Conservation (phyloP, 2,329 filamentous ascomycete genomes). For the Colletotrichum ledebouriae region DNA sequence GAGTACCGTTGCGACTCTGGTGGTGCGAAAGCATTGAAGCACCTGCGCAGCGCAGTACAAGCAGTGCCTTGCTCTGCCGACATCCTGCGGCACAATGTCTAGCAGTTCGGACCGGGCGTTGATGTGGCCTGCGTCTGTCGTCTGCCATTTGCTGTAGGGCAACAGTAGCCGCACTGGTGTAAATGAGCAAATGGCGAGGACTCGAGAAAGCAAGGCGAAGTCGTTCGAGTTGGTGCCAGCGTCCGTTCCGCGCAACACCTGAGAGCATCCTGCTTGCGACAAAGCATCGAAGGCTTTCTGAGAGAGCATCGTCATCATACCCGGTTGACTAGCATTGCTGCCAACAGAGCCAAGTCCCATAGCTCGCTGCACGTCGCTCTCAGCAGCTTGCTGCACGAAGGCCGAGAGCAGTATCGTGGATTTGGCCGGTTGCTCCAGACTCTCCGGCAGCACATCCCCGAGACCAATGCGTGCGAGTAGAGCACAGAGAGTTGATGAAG, state of each 20-base stretch:
- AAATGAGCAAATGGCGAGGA: neutral
- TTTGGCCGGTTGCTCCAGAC: neutral
- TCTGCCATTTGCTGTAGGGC: constrained; percentile 3
- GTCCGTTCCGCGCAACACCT: neutral
- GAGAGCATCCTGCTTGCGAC: neutral
- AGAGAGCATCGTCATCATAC: neutral
- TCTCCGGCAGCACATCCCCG: neutral
- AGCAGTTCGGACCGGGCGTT: neutral
- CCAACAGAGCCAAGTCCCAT: constrained; percentile 13
- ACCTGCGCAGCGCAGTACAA: neutral
- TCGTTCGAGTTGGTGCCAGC: constrained; percentile 1
- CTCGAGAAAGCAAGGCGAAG: constrained; percentile 2
- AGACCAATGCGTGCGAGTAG: neutral
- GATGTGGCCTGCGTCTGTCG: neutral
- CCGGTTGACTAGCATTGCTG: neutral
- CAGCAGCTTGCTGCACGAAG: constrained; percentile 20
- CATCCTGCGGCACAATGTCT: neutral
- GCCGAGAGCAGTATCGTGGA: constrained; percentile 17
- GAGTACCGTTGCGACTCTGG: neutral
- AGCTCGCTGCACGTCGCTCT: constrained; percentile 14
- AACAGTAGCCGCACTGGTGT: neutral
- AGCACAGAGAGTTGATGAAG: neutral
- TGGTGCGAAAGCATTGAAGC: neutral
- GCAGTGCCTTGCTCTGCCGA: constrained; percentile 6
- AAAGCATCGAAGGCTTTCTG: neutral